Percentiles rank a stretch among this genome's conserved stretches.
These are phyloP conservation scores for Eucalyptus sp. DNA, from an alignment of 345 rosid genomes.

Conservation along the genomic window DNA sequence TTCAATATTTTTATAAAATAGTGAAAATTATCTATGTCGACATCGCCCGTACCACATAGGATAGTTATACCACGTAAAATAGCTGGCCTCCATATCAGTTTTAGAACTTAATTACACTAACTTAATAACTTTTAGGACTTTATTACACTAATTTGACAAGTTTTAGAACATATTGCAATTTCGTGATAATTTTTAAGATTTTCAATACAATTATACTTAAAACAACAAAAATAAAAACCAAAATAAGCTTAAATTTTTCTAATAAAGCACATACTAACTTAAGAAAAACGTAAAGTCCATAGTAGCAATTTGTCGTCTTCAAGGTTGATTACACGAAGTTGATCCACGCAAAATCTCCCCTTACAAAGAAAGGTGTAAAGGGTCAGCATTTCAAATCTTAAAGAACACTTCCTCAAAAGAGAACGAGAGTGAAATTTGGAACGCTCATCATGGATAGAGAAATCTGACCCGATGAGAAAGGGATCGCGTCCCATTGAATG, in stretches of 20 bases:
- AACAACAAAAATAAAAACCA: too few species aligned
- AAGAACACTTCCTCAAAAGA: not conserved
- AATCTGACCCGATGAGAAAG: not conserved
- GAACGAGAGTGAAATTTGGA: not conserved
- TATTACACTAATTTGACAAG: too few species aligned
- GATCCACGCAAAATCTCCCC: not conserved
- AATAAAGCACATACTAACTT: accelerated
- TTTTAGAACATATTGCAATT: too few species aligned
- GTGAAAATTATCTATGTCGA: accelerated
- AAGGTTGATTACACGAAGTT: not conserved
- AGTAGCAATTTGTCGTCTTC: accelerated
- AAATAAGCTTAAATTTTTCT: too few species aligned
- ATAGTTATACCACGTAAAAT: accelerated
- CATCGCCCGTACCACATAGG: accelerated
- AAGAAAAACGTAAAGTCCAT: not conserved
- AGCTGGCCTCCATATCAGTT: accelerated
- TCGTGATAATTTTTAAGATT: accelerated
- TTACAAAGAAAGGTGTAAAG: not conserved
- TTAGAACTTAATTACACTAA: accelerated
- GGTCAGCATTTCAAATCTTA: not conserved
- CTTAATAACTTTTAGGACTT: accelerated
- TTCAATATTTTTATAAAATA: too few species aligned
- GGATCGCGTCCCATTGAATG: not conserved
- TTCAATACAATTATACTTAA: accelerated
- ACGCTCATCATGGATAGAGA: too few species aligned